A percentile compares a stretch with the other conserved stretches of the same genome.
Conservation (phyloP, 2,329 filamentous ascomycete species). For the Pezicula rhizophila region DNA sequence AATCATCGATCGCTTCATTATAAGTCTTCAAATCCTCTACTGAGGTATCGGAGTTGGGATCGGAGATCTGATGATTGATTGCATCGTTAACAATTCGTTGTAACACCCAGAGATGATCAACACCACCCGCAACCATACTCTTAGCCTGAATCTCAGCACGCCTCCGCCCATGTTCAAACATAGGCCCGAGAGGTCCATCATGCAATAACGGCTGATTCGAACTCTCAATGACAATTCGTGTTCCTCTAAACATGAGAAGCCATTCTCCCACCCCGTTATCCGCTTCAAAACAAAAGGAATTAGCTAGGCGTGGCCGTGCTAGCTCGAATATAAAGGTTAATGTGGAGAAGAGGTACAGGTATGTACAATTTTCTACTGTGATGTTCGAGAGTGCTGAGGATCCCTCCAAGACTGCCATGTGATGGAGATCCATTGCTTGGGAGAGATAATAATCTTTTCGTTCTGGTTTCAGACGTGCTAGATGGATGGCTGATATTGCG, state of each 20-base stretch:
- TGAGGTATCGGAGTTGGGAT: constrained; percentile 5
- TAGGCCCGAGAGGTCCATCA: constrained; percentile 12
- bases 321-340: constrained; percentile 29
- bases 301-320: constrained; percentile 24
- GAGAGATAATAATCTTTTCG: constrained; percentile 29
- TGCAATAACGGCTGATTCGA: constrained; percentile 14
- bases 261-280: constrained; percentile 27
- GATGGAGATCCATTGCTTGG: constrained; percentile 29
- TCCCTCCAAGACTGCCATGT: constrained; percentile 16
- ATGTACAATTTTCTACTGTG: constrained; percentile 21
- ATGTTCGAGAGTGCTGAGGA: constrained; percentile 25
- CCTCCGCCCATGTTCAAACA: constrained; percentile 18
- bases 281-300: constrained; percentile 27
- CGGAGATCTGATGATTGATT: no score
- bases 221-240: constrained; percentile 23
- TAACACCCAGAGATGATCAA: constrained; percentile 14
- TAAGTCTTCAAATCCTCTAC: constrained; percentile 18
- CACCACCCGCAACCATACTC: no score
- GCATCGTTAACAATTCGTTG: constrained; percentile 13
- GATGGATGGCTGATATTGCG: constrained; percentile 40
- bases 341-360: constrained; percentile 30
- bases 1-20: constrained; percentile 25
- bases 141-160: constrained; percentile 3
- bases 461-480: constrained; percentile 32
- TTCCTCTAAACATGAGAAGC: constrained; percentile 29